Base-by-base conservation (phyloP, 768 basidiomycete genomes). In the Mycena rebaudengoi region DNA sequence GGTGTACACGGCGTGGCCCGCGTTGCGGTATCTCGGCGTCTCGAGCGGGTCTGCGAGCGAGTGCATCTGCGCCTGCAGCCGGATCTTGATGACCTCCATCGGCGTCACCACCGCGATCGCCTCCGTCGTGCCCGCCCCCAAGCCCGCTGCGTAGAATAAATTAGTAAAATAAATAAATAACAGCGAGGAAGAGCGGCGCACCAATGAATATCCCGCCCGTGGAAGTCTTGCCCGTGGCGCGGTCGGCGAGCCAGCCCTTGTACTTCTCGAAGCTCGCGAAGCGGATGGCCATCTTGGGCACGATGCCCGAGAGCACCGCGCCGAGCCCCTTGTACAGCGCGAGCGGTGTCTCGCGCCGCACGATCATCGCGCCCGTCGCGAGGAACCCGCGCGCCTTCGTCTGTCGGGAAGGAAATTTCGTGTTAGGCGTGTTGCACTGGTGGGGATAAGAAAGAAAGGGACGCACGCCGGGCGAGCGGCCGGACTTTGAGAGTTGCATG, bases 61-160 rank as follows among this genome's bases (percentile, higher is more conserved):
- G 77, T 99, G 98, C 73, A 93, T 91, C 73, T 99, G 98, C 4
- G 98, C 97, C 78, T 99, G 98, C 70, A 99, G 80, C 26, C 98
- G 88, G 73, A 99, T 99, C 84, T 99, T 99, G 74, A 99, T 94
- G 20, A 99, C 98, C 75, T 99, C 98, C 98, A 99, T 99, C 0
- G 98, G 98, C 44, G 93, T 97, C 12, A 99, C 98, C 44, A 99
- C 95, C 16, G 88, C 83, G 18, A 99, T 87, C 2, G 96, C 98
- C 78, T 99, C 98, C 1, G 95, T 93, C n/a, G 91, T 91, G 25
- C 98, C 98, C 5, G 98, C 97, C 44, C 91, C 95, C 28, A 99
- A 83, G 65, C 98, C 98, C 70, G 97, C 96, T n/a, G n/a, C n/a
- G n/a, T n/a, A n/a, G n/a, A n/a, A n/a, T n/a, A n/a, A n/a, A n/a